Evolutionary conservation across 495 filamentous ascomycete genomes (phyloP).

Genomic region (Penicillium argentinense): DNA sequence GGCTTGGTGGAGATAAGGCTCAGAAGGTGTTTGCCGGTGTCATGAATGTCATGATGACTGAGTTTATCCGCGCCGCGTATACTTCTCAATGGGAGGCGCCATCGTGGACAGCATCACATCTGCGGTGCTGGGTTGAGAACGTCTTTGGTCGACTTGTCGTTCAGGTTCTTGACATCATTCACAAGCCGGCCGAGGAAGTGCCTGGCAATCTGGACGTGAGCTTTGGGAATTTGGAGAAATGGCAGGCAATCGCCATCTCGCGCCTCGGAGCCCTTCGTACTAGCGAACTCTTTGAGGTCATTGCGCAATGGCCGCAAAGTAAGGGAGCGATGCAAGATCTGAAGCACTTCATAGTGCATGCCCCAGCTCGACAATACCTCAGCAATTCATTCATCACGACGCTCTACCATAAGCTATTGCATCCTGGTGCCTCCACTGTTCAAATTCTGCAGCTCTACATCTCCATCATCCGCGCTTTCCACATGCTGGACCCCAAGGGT

Average conservation of each 20-base stretch:
- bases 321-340: conserved; percentile 82
- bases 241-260: conserved; percentile 76
- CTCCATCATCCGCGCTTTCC: conserved; percentile 85
- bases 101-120: conserved; percentile 54
- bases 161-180: conserved; percentile 57
- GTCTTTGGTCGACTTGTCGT: conserved; percentile 65
- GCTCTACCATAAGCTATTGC: conserved; percentile 71
- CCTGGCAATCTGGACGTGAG: conserved; percentile 42
- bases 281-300: conserved; percentile 82
- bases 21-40: conserved; percentile 75
- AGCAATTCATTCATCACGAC: conserved; percentile 69
- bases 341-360: conserved; percentile 57
- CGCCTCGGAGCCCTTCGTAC: conserved; percentile 78
- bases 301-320: conserved; percentile 79
- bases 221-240: conserved; percentile 66
- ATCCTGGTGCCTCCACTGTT: conserved; percentile 84
- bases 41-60: conserved; percentile 68
- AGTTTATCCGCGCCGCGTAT: conserved; percentile 62
- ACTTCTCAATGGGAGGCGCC: conserved; percentile 57
- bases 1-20: conserved; percentile 70
- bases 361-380: conserved; percentile 59
- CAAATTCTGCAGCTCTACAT: conserved; percentile 91
- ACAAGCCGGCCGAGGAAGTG: conserved; percentile 24
- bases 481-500: conserved; percentile 84
- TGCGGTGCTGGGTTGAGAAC: conserved; percentile 72